Conservation (phyloP, 129 eudicot species). For the Sambucus nigra region DNA sequence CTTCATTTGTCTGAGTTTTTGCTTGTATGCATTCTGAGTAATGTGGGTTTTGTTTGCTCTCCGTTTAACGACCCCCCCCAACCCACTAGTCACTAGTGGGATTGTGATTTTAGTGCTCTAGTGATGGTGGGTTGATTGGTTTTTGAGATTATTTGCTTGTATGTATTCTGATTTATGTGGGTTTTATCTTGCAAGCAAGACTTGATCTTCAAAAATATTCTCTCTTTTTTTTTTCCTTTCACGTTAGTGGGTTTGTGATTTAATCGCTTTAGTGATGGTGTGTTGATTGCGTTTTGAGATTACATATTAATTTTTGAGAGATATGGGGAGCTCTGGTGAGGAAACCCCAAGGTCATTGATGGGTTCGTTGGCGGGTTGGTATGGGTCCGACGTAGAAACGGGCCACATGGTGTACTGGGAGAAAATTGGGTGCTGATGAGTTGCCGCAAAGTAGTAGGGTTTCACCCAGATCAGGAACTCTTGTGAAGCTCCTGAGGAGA, state of each 20-base stretch:
- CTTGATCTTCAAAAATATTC: neutral
- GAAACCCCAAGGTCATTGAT: slow-evolving; percentile 33
- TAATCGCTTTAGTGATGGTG: slow-evolving; percentile 10
- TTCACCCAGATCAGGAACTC: slow-evolving; percentile 59
- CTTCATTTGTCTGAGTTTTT: too few relatives aligned
- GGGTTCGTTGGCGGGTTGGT: slow-evolving; percentile 61
- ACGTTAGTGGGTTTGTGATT: slow-evolving; percentile 6
- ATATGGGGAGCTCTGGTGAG: slow-evolving; percentile 57
- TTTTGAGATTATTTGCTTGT: too few relatives aligned
- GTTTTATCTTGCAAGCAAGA: slow-evolving; percentile 26
- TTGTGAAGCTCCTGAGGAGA: slow-evolving; percentile 83
- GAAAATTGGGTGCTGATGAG: slow-evolving; percentile 60
- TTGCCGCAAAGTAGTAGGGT: slow-evolving; percentile 40
- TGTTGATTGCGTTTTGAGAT: slow-evolving; percentile 22
- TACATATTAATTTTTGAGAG: slow-evolving; percentile 5
- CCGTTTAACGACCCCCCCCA: too few relatives aligned
- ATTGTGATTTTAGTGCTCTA: too few relatives aligned
- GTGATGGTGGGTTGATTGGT: too few relatives aligned
- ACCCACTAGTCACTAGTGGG: too few relatives aligned
- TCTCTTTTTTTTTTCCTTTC: neutral
- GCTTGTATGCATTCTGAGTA: too few relatives aligned
- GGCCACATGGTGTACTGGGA: slow-evolving; percentile 99
- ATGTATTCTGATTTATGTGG: too few relatives aligned
- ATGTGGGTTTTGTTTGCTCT: too few relatives aligned
- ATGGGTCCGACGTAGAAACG: slow-evolving; percentile 80